Conservation (phyloP, 2,329 filamentous ascomycete species). For the Talaromyces albobiverticillius region DNA sequence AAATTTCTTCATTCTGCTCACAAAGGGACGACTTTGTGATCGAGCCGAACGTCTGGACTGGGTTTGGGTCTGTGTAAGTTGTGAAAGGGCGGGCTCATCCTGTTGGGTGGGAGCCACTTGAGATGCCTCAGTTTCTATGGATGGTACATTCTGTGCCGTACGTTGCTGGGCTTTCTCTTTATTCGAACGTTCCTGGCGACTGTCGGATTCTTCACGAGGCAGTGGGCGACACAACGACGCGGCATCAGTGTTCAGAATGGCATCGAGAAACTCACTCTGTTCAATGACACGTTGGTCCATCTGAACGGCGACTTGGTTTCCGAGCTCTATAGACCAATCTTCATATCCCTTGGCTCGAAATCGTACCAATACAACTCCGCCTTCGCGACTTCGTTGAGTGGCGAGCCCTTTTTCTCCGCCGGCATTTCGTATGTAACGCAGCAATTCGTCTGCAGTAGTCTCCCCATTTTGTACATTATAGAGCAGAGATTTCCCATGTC, state of each 20-base stretch:
- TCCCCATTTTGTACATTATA: conserved; percentile 59
- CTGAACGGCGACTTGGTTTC: conserved; percentile 65
- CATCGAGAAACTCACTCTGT: conserved; percentile 88
- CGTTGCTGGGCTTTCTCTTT: conserved; percentile 16
- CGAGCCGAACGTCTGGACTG: conserved; percentile 20
- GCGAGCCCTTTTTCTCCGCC: conserved; percentile 71
- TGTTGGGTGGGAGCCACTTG: conserved; percentile 5
- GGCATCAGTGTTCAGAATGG: conserved; percentile 78
- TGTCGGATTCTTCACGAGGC: conserved; percentile 38
- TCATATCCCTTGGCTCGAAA: conserved; percentile 60
- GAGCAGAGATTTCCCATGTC: conserved; percentile 76
- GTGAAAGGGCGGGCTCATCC: neutral
- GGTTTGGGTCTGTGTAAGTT: conserved; percentile 17
- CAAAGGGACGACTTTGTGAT: conserved; percentile 28
- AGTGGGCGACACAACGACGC: conserved; percentile 67
- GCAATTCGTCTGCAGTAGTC: conserved; percentile 71
- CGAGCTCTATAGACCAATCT: conserved; percentile 69
- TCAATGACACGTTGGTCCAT: conserved; percentile 80
- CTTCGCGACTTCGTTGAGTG: conserved; percentile 62
- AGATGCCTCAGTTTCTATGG: conserved; percentile 18
- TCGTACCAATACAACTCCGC: conserved; percentile 72
- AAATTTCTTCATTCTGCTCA: conserved; percentile 68
- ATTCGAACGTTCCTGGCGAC: conserved; percentile 37
- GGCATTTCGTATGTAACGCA: conserved; percentile 70
- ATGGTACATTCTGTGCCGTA: neutral